A percentile compares a stretch with the other conserved stretches of the same genome.
phyloP scores from a whole-genome alignment of 768 basidiomycete genomes.

The Hortiboletus campestris region DNA sequence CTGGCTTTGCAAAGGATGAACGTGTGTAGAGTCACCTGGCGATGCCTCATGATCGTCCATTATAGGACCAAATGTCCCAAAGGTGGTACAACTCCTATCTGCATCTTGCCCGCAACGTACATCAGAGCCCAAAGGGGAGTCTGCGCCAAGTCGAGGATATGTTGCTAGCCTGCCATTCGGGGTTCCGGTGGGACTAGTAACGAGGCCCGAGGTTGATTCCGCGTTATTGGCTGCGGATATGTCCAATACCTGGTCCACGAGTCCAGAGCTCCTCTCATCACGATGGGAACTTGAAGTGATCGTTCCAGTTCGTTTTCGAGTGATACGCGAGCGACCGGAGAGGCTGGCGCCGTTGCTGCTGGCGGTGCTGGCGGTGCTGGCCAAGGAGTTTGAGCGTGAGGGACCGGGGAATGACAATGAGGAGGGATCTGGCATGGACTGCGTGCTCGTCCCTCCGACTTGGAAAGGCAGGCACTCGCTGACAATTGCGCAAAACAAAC shows the following conservation, averaged over 20 bases:
- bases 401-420: slow-evolving; percentile 27
- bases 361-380: slow-evolving; percentile 46
- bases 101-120: slow-evolving; percentile 6
- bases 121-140: slow-evolving; percentile 10
- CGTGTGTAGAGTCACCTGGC: not conserved
- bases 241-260: slow-evolving; percentile 26
- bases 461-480: slow-evolving; percentile 12
- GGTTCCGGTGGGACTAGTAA: slow-evolving; percentile 11
- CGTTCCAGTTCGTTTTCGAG: slow-evolving; percentile 54
- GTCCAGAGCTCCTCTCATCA: slow-evolving; percentile 17
- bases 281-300: slow-evolving; percentile 35
- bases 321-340: slow-evolving; percentile 46
- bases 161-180: slow-evolving; percentile 10
- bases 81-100: slow-evolving; percentile 26
- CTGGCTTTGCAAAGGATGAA: slow-evolving; percentile 9
- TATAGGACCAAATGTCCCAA: slow-evolving; percentile 26
- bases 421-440: slow-evolving; percentile 33
- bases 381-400: slow-evolving; percentile 33
- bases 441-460: slow-evolving; percentile 25
- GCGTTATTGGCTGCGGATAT: slow-evolving; percentile 27
- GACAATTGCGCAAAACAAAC: slow-evolving; percentile 21
- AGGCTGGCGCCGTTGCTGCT: slow-evolving; percentile 50
- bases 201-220: slow-evolving; percentile 1
- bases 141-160: slow-evolving; percentile 11
- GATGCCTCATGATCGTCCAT: slow-evolving; percentile 13